Evolutionary conservation across 1,284 basidiomycete species (phyloP).

Genomic region (Ganoderma lingzhi): DNA sequence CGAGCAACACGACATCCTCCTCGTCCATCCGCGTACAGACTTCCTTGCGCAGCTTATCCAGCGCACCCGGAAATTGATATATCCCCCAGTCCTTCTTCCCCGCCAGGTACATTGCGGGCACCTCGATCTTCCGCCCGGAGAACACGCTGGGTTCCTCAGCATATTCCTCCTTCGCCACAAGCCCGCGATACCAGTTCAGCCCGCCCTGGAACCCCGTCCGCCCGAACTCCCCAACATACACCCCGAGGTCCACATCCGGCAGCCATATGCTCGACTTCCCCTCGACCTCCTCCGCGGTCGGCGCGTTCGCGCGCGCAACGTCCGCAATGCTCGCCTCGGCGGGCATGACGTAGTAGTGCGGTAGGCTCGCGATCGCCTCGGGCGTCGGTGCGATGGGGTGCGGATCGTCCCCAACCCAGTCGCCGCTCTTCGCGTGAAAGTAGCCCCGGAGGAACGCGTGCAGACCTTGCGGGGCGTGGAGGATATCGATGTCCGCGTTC

Average conservation of each 20-base stretch:
- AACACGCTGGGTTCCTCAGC: conserved; percentile 34
- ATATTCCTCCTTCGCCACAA: conserved; percentile 27
- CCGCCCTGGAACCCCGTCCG: conserved; percentile 71
- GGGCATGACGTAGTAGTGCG: conserved; percentile 73
- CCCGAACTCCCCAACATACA: conserved; percentile 58
- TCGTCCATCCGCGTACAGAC: conserved; percentile 43
- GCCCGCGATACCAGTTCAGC: conserved; percentile 60
- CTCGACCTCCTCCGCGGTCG: conserved; percentile 37
- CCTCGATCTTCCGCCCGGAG: conserved; percentile 49
- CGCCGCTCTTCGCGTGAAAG: conserved; percentile 67
- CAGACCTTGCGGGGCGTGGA: conserved; percentile 51
- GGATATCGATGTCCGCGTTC: conserved; percentile 59
- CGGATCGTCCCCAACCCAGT: conserved; percentile 51
- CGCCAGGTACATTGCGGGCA: conserved; percentile 62
- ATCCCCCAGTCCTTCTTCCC: conserved; percentile 67
- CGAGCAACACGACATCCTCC: conserved; percentile 60
- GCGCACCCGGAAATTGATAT: conserved; percentile 59
- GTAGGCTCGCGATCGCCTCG: conserved; percentile 51
- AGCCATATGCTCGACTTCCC: conserved; percentile 53
- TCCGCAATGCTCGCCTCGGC: conserved; percentile 60
- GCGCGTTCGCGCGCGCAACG: conserved; percentile 45
- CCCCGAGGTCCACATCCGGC: conserved; percentile 53
- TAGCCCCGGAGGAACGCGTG: conserved; percentile 62
- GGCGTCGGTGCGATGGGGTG: conserved; percentile 47
- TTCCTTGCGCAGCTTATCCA: conserved; percentile 50